Evolutionary conservation across 2,329 filamentous ascomycete genomes (phyloP).

Genomic region (Tolypocladium pustulatum): DNA sequence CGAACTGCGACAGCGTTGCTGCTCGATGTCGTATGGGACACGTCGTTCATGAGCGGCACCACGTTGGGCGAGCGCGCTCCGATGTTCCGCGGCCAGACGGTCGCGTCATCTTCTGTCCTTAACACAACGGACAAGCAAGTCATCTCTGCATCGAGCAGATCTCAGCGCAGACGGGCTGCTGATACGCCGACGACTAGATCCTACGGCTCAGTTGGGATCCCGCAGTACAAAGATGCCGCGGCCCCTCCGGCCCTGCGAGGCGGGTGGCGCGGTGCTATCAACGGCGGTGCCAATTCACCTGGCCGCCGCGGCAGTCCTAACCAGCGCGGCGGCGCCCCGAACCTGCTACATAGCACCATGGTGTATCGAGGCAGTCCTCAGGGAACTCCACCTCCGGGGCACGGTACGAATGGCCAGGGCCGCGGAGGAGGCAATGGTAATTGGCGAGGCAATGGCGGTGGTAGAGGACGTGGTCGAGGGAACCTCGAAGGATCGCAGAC

Average conservation of each 20-base stretch:
- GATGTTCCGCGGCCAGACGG: slow-evolving; percentile 87
- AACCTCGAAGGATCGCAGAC: slow-evolving; percentile 11
- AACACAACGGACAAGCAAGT: slow-evolving; percentile 80
- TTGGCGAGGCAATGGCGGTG: slow-evolving; percentile 12
- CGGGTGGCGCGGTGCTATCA: slow-evolving; percentile 46
- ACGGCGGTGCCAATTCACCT: slow-evolving; percentile 30
- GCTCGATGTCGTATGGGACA: slow-evolving; percentile 88
- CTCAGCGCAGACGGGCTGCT: slow-evolving; percentile 38
- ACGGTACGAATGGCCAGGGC: slow-evolving; percentile 18
- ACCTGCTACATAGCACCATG: slow-evolving; percentile 39
- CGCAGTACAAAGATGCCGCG: slow-evolving; percentile 50
- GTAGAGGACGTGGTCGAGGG: slow-evolving; percentile 22
- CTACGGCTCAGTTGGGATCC: slow-evolving; percentile 46
- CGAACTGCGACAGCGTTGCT: slow-evolving; percentile 73
- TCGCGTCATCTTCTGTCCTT: slow-evolving; percentile 76
- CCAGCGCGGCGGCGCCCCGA: slow-evolving; percentile 27
- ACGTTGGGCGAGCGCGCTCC: slow-evolving; percentile 83
- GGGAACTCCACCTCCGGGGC: slow-evolving; percentile 12
- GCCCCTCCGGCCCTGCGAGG: slow-evolving; percentile 45
- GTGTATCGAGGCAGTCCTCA: slow-evolving; percentile 36
- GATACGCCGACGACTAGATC: slow-evolving; percentile 40
- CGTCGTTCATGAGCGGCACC: slow-evolving; percentile 93
- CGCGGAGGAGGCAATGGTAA: slow-evolving; percentile 12
- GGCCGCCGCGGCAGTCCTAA: slow-evolving; percentile 27
- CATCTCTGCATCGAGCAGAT: slow-evolving; percentile 49